Conservation (phyloP, 805 yeast genomes). For the Teunomyces gatunensis region DNA sequence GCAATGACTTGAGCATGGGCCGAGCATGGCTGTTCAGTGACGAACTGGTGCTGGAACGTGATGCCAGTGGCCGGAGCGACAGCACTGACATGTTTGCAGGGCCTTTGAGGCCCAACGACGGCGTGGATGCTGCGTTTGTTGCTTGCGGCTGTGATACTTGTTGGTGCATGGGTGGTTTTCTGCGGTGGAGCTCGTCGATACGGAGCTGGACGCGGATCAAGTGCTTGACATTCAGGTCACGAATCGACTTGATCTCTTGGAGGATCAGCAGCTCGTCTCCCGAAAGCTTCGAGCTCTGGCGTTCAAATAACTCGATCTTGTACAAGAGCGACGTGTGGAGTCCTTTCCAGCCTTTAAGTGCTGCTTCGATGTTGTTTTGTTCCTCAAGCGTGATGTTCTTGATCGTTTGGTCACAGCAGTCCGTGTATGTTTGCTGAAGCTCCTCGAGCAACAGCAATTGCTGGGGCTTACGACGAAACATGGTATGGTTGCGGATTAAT, state of each 20-base stretch:
- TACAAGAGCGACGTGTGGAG: conserved; percentile 60
- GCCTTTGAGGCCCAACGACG: conserved; percentile 1
- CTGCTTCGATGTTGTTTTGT: conserved; percentile 47
- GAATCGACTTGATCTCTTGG: conserved; percentile 32
- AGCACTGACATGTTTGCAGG: conserved; percentile 15
- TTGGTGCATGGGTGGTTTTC: conserved; percentile 8
- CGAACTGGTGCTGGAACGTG: neutral
- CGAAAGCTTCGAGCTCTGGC: conserved; percentile 25
- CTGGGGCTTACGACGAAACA: conserved; percentile 55
- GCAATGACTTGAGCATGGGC: conserved; percentile 31
- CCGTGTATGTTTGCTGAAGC: conserved; percentile 59
- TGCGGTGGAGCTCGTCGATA: conserved; percentile 35
- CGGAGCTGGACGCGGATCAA: conserved; percentile 39
- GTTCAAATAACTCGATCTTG: conserved; percentile 55
- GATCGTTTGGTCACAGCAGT: conserved; percentile 58
- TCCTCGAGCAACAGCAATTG: conserved; percentile 51
- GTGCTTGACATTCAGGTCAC: conserved; percentile 45
- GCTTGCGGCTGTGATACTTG: neutral
- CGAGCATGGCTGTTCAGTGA: conserved; percentile 8
- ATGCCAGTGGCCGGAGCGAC: conserved; percentile 10
- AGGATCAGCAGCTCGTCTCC: conserved; percentile 25
- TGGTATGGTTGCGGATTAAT: neutral
- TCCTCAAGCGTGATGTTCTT: conserved; percentile 60
- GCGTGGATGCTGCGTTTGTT: neutral
- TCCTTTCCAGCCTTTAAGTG: conserved; percentile 71